Base-by-base conservation (phyloP, 2,329 filamentous ascomycete genomes). In the Emericellopsis cladophorae region DNA sequence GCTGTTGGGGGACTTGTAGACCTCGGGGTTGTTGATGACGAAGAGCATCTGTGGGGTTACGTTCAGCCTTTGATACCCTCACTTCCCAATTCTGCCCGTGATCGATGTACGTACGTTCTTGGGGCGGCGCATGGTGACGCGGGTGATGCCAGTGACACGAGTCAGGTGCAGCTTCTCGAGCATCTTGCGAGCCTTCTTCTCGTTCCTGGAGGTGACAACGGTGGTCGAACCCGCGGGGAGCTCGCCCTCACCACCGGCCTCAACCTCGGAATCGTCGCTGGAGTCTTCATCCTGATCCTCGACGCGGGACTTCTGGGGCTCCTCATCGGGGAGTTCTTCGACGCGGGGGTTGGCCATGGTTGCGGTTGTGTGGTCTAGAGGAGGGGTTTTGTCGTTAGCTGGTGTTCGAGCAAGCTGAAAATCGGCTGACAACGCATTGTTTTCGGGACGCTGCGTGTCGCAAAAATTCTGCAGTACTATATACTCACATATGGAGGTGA, bases 101-200 rank as follows among this genome's bases (percentile, higher is more conserved):
- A 29, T 29, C 26, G 8, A 9, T 33, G 16, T 45, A 84, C 89
- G 76, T 74, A 95, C 90, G 74, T 95, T 95, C 81, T 98, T 98
- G 58, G 93, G 93, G 67, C 93, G 79, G 70, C 92, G 85, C 61
- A 98, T 81, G 52, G 93, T 98, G 58, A 98, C 93, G 62, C 92
- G 83, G 59, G 92, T 98, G 69, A 98, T 98, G 63, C 92, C 93
- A 59, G 85, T 84, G 54, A 98, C 84, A 61, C 90, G 88, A 76
- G 87, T 92, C 63, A 98, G 74, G 64, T 94, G 89, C 61, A 96
- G 81, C 81, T 98, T 98, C 67, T 88, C 85, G 64, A 98, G 94
- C 60, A 89, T 88, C 80, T 98, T 98, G 72, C 92, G 84, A 57
- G 92, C 93, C 82, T 98, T 98, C 85, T 98, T 98, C 84, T 98